Evolutionary conservation across 495 filamentous ascomycete species (phyloP).

Genomic region (Lepidopterella palustris): DNA sequence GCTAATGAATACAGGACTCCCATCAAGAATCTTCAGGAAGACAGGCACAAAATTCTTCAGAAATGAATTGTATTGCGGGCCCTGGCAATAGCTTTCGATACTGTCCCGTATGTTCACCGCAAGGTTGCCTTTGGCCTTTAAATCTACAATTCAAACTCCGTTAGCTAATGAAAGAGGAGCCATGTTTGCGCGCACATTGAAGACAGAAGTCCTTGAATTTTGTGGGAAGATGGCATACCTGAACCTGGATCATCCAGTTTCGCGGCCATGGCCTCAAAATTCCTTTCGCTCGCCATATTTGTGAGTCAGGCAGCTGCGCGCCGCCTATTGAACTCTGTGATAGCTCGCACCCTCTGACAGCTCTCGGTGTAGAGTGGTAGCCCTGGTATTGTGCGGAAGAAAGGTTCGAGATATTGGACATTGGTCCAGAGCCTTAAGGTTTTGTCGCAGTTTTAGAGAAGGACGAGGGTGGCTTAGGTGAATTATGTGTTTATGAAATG

Average conservation of each 20-base stretch:
- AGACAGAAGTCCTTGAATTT: too few relatives aligned
- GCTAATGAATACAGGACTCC: slow-evolving; percentile 84
- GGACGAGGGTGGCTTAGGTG: too few relatives aligned
- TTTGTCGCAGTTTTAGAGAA: too few relatives aligned
- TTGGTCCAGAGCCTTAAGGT: not conserved
- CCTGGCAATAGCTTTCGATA: slow-evolving; percentile 65
- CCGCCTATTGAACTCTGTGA: not conserved
- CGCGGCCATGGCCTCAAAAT: slow-evolving; percentile 26
- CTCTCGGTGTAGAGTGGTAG: not conserved
- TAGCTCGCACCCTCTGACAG: not conserved
- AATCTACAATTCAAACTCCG: slow-evolving; percentile 48
- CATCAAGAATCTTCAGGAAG: slow-evolving; percentile 78
- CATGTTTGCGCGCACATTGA: too few relatives aligned
- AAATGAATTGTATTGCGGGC: slow-evolving; percentile 64
- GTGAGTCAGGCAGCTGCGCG: slow-evolving; percentile 5
- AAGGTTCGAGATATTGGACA: not conserved
- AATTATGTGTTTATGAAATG: too few relatives aligned
- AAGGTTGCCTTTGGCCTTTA: slow-evolving; percentile 66
- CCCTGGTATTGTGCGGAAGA: not conserved
- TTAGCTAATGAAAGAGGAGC: not conserved
- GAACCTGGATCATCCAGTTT: slow-evolving; percentile 35
- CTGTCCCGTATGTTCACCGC: slow-evolving; percentile 77
- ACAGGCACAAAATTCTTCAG: slow-evolving; percentile 81
- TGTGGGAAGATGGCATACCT: slow-evolving; percentile 13
- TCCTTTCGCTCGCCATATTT: slow-evolving; percentile 27